These are phyloP conservation scores for Fusarium neocosmosporiellum DNA, from an alignment of 2,329 filamentous ascomycete species.

Conservation along the genomic window DNA sequence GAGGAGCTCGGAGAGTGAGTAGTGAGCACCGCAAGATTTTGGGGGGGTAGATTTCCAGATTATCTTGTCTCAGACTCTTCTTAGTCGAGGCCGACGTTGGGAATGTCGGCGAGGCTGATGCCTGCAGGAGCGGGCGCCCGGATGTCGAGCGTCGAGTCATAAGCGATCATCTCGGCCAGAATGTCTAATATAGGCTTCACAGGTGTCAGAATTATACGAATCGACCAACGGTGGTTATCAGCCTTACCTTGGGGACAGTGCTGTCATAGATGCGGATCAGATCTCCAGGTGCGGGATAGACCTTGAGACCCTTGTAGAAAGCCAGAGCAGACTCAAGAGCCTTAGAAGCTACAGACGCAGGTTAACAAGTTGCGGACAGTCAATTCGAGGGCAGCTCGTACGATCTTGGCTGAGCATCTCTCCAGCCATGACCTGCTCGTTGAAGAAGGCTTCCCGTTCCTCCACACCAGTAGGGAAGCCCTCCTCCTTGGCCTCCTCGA, in stretches of 20 bases:
- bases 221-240: background rate
- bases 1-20: conserved; percentile 15
- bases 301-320: conserved; percentile 99
- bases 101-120: conserved; percentile 60
- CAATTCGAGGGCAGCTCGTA: conserved; percentile 57
- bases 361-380: conserved; percentile 23
- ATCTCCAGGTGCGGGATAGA: conserved; percentile 93
- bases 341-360: conserved; percentile 65
- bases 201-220: conserved; percentile 31
- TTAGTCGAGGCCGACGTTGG: conserved; percentile 67
- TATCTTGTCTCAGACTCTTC: conserved; percentile 37
- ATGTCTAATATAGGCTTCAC: conserved; percentile 88
- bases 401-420: conserved; percentile 86
- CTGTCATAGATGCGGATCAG: conserved; percentile 98
- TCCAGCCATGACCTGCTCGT: conserved; percentile 91
- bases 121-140: conserved; percentile 52
- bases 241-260: conserved; percentile 88
- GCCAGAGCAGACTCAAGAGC: conserved; percentile 87
- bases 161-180: conserved; percentile 96
- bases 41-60: conserved; percentile 22
- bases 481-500: conserved; percentile 87
- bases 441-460: conserved; percentile 96
- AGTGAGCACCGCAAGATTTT: conserved; percentile 25
- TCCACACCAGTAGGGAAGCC: conserved; percentile 92
- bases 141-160: conserved; percentile 80